Percentiles rank a stretch among this genome's conserved stretches.
phyloP scores from a whole-genome alignment of 2,329 filamentous ascomycete species.

The Pleurostoma richardsiae region DNA sequence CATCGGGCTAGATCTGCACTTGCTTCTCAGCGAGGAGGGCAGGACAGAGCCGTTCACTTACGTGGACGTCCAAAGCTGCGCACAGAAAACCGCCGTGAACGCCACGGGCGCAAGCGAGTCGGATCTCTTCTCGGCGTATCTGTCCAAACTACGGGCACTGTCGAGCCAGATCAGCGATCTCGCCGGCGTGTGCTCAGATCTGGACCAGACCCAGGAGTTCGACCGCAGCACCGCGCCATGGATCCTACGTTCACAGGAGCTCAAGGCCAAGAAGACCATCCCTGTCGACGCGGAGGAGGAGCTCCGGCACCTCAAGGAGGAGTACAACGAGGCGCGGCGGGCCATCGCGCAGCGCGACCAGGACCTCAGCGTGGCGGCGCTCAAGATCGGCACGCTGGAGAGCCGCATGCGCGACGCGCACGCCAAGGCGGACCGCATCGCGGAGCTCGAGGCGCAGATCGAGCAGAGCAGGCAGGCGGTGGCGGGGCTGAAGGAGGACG shows the following conservation, averaged over 20 bases:
- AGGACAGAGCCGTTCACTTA: slow-evolving; percentile 63
- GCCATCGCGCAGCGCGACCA: slow-evolving; percentile 71
- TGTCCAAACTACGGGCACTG: slow-evolving; percentile 60
- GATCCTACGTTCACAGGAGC: slow-evolving; percentile 73
- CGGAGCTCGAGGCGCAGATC: slow-evolving; percentile 57
- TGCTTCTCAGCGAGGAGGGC: slow-evolving; percentile 66
- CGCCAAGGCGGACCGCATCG: slow-evolving; percentile 67
- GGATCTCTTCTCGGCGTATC: slow-evolving; percentile 66
- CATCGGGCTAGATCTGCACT: slow-evolving; percentile 62
- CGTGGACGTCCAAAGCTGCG: slow-evolving; percentile 58
- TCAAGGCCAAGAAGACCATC: slow-evolving; percentile 76
- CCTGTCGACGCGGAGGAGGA: slow-evolving; percentile 83
- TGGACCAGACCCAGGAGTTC: slow-evolving; percentile 73
- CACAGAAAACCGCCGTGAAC: slow-evolving; percentile 49
- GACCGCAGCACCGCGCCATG: slow-evolving; percentile 74
- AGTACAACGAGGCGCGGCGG: slow-evolving; percentile 72
- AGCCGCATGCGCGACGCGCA: slow-evolving; percentile 80
- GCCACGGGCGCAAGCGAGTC: slow-evolving; percentile 54
- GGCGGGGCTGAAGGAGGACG: slow-evolving; percentile 53
- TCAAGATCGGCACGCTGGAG: slow-evolving; percentile 90
- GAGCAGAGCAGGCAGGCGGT: slow-evolving; percentile 46
- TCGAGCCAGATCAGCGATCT: slow-evolving; percentile 65
- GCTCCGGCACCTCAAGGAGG: slow-evolving; percentile 72
- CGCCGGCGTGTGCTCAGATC: slow-evolving; percentile 62
- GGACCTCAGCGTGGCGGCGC: slow-evolving; percentile 77